Evolutionary conservation across 2,329 filamentous ascomycete genomes (phyloP).

Genomic region (Pseudogymnoascus sp.): DNA sequence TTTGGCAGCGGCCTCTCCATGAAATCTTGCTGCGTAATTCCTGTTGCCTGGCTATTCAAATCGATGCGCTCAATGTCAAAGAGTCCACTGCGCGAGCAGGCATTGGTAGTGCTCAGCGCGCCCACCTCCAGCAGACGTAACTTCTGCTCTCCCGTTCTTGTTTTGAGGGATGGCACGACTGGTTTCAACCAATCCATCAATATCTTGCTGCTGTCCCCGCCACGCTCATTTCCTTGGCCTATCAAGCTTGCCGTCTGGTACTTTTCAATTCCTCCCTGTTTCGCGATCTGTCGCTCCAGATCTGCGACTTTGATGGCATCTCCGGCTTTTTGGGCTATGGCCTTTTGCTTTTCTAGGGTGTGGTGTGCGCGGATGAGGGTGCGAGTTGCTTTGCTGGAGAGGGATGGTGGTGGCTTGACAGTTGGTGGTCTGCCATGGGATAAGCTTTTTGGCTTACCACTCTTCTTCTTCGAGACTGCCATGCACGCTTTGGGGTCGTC

Average conservation of each 20-base stretch:
- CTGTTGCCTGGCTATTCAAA: slow-evolving; percentile 74
- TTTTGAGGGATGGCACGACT: slow-evolving; percentile 23
- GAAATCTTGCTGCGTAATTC: slow-evolving; percentile 85
- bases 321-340: slow-evolving; percentile 48
- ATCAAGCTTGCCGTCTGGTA: slow-evolving; percentile 65
- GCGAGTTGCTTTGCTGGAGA: slow-evolving; percentile 58
- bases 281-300: slow-evolving; percentile 47
- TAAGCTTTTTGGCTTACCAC: slow-evolving; percentile 38
- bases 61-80: slow-evolving; percentile 82
- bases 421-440: slow-evolving; percentile 51
- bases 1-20: slow-evolving; percentile 75
- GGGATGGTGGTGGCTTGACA: slow-evolving; percentile 43
- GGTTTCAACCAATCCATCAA: slow-evolving; percentile 56
- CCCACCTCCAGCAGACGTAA: slow-evolving; percentile 81
- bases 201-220: slow-evolving; percentile 59
- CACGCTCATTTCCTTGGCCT: slow-evolving; percentile 57
- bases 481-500: slow-evolving; percentile 30
- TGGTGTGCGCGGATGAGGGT: slow-evolving; percentile 60
- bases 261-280: slow-evolving; percentile 52
- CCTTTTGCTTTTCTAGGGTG: slow-evolving; percentile 54
- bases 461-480: slow-evolving; percentile 37
- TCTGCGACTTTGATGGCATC: slow-evolving; percentile 41
- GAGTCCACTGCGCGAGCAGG: slow-evolving; percentile 63
- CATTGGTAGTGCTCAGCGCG: slow-evolving; percentile 75
- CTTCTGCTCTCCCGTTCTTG: slow-evolving; percentile 20